Evolutionary conservation across 169 alveolate genomes (phyloP), one percentile per base, ranked within the genome.

Genomic region (Cryptosporidium bovis): DNA sequence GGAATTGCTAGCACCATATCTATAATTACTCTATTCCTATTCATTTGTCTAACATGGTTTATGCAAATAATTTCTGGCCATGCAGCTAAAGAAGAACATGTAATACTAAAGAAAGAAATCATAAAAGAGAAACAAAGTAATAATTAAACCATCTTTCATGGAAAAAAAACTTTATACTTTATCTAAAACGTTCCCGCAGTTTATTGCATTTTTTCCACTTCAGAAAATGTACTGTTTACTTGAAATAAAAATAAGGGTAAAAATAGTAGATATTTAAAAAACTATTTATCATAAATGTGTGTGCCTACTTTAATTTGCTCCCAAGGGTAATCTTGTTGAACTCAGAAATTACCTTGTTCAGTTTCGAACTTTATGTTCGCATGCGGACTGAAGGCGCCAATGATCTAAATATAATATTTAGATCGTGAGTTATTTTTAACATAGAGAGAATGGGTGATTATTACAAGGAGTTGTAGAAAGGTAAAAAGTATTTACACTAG

Each of bases 1-100:
- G 71, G 87, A 24, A 27, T 77, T 20, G 87, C 87, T 12, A 60
- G 65, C 15, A 77, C 77, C 1, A 77, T 77, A 15, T 60, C 87
- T 5, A 56, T 77, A 18, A 24, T 66, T 16, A 27, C 65, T 18
- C 34, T 77, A 13, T 62, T 77, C 24, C 12, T 48, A 34, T 56
- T 77, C 64, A 77, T 77, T 1, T 6, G 60, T 8, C 31, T 77
- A 13, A 40, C 40, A n/a, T 77, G 87, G 87, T 40, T 77, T 2
- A 27, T 77, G 13, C 87, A 77, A 48, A 53, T 40, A 27, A 2
- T 77, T 40, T 56, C 71, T 3, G 64, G 50, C 12, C 18, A 77
- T 15, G 71, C 71, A 10, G 87, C 87, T 20, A 77, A 50, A 46
- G 65, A 77, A 44, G 71, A 77, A 29, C 51, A 77, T 2, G 2